A percentile compares a stretch with the other conserved stretches of the same genome.
Evolutionary conservation across 2,329 filamentous ascomycete species (phyloP).

Genomic region (Amauroascus verrucosus): DNA sequence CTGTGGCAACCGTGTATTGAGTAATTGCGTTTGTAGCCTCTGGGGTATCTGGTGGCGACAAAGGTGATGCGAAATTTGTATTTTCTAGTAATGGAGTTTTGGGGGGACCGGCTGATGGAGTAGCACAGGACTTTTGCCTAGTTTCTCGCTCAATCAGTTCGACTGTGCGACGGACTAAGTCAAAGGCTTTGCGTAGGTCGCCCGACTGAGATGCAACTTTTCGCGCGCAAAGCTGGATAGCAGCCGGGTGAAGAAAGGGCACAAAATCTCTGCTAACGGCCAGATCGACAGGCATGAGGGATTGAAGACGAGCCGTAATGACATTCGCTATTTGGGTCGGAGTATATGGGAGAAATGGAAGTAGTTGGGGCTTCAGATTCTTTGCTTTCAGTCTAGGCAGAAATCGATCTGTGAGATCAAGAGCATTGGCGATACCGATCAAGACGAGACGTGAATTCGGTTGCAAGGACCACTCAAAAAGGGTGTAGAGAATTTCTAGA

Average conservation of each 20-base stretch:
- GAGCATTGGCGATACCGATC: conserved; percentile 88
- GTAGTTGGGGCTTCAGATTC: conserved; percentile 77
- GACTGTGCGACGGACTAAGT: conserved; percentile 80
- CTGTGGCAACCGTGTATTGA: conserved; percentile 61
- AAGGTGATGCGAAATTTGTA: conserved; percentile 56
- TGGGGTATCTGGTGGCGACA: conserved; percentile 34
- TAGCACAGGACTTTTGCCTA: conserved; percentile 51
- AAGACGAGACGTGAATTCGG: conserved; percentile 69
- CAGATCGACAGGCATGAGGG: conserved; percentile 47
- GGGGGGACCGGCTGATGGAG: conserved; percentile 52
- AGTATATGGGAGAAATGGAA: conserved; percentile 89
- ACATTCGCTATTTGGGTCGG: conserved; percentile 78
- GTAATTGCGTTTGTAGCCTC: conserved; percentile 35
- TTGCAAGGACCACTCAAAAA: conserved; percentile 95
- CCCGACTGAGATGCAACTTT: conserved; percentile 92
- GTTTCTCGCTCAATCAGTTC: conserved; percentile 84
- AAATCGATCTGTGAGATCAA: conserved; percentile 91
- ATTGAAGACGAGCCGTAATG: conserved; percentile 71
- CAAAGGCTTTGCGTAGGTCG: conserved; percentile 88
- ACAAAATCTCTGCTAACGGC: conserved; percentile 48
- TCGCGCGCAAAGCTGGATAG: conserved; percentile 85
- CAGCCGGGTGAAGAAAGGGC: conserved; percentile 86
- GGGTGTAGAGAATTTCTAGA: conserved; percentile 73
- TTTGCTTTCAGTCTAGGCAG: conserved; percentile 85
- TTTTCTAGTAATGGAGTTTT: conserved; percentile 74